Percentiles rank a stretch among this genome's conserved stretches.
These are phyloP conservation scores for Didymella sp. DNA, from an alignment of 2,329 filamentous ascomycete species.

Conservation along the genomic window DNA sequence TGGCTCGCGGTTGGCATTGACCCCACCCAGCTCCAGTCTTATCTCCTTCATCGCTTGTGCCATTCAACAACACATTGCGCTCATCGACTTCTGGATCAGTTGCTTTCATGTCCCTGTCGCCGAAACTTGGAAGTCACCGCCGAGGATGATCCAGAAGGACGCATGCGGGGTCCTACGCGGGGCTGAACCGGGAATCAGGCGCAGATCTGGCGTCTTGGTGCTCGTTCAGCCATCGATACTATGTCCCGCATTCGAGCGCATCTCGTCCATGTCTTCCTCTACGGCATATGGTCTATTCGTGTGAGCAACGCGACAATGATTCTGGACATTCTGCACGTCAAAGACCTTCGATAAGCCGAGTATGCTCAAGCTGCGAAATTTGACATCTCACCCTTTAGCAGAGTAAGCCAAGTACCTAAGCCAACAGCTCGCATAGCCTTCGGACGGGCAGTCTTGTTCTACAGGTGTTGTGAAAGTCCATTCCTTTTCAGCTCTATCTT, in stretches of 20 bases:
- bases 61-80: background rate
- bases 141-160: background rate
- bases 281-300: background rate
- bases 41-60: background rate
- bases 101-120: background rate
- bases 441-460: background rate
- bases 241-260: background rate
- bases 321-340: background rate
- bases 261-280: background rate
- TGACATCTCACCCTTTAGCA: background rate
- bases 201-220: background rate
- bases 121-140: background rate
- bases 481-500: constrained; percentile 6
- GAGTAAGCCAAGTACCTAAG: constrained; percentile 2
- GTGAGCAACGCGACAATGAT: background rate
- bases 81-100: background rate
- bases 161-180: constrained; percentile 3
- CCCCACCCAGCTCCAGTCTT: background rate
- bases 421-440: no score
- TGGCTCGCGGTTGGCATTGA: background rate
- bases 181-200: constrained; percentile 2
- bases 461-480: background rate
- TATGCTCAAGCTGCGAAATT: background rate
- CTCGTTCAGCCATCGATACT: background rate
- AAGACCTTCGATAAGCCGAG: background rate